A percentile compares a stretch with the other conserved stretches of the same genome.
Evolutionary conservation across 768 basidiomycete species (phyloP).

Genomic region (Mycena leptocephala): DNA sequence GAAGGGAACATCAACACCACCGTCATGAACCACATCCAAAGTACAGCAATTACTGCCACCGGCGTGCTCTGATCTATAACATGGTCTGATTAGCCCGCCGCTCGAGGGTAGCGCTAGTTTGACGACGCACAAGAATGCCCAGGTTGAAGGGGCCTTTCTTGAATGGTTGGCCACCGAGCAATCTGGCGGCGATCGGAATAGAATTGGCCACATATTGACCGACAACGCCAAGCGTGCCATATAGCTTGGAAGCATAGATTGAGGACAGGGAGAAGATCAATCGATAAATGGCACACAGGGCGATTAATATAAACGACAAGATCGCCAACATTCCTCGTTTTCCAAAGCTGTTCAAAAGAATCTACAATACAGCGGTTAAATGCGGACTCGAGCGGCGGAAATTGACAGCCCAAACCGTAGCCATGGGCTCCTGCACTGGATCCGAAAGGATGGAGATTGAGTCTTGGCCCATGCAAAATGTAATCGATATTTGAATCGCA

Average conservation of each 20-base stretch:
- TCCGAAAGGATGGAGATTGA: constrained; percentile 45
- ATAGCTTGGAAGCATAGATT: no score
- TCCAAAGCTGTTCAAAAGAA: constrained; percentile 64
- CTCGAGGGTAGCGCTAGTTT: no score
- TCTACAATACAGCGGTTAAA: constrained; percentile 28
- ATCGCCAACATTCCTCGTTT: constrained; percentile 62
- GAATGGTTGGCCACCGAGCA: constrained; percentile 62
- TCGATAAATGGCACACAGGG: constrained; percentile 64
- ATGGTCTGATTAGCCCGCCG: no score
- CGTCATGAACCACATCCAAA: constrained; percentile 78
- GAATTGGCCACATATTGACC: constrained; percentile 64
- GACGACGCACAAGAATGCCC: constrained; percentile 55
- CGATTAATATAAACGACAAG: constrained; percentile 70
- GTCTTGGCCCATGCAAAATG: constrained; percentile 74
- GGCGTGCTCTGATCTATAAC: no score
- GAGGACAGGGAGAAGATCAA: no score
- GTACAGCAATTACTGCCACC: constrained; percentile 67
- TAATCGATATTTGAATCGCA: constrained; percentile 67
- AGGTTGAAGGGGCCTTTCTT: constrained; percentile 66
- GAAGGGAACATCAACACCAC: constrained; percentile 78
- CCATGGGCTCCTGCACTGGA: constrained; percentile 55
- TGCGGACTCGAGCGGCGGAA: no score
- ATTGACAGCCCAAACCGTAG: constrained; percentile 43
- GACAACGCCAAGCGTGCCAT: constrained; percentile 59
- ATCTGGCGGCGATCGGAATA: constrained; percentile 69